Evolutionary conservation across 2,329 filamentous ascomycete species (phyloP).

Genomic region (Pseudonectria buxi): DNA sequence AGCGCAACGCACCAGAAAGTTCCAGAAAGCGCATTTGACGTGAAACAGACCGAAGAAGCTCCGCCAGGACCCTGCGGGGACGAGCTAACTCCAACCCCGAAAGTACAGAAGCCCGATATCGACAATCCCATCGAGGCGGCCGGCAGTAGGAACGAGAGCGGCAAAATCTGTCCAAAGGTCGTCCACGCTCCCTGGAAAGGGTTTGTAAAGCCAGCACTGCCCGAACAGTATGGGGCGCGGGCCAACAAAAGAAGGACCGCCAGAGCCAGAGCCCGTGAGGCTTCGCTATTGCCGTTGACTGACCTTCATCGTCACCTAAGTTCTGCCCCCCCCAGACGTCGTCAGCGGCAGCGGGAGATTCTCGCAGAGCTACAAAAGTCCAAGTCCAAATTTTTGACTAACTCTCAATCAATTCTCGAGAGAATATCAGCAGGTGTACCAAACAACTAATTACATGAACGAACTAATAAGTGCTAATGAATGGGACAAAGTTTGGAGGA

Average conservation of each 20-base stretch:
- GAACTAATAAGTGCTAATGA: too few relatives aligned
- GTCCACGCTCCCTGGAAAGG: slow-evolving; percentile 7
- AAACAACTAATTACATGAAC: too few relatives aligned
- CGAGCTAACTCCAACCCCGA: too few relatives aligned
- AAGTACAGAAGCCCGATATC: too few relatives aligned
- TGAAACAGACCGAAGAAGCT: too few relatives aligned
- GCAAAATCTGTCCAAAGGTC: neutral
- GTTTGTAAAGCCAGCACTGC: slow-evolving; percentile 6
- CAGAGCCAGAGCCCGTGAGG: slow-evolving; percentile 10
- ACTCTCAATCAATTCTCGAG: slow-evolving; percentile 5
- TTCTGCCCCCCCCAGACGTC: slow-evolving; percentile 4
- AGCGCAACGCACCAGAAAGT: neutral
- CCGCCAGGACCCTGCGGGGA: too few relatives aligned
- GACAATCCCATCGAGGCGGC: neutral
- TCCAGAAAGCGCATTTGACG: neutral
- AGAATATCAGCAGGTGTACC: slow-evolving; percentile 1
- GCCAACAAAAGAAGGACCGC: slow-evolving; percentile 11
- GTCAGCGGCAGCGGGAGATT: slow-evolving; percentile 16
- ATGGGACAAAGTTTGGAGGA: too few relatives aligned
- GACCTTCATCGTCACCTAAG: slow-evolving; percentile 17
- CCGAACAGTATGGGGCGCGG: neutral
- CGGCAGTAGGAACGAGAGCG: neutral
- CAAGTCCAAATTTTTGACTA: slow-evolving; percentile 22
- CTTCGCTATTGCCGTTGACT: slow-evolving; percentile 16
- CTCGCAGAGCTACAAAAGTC: slow-evolving; percentile 22